Evolutionary conservation across 192 early-diverging fungal species (phyloP), one percentile per base, ranked within the genome.

Genomic region (Coemansia biformis): DNA sequence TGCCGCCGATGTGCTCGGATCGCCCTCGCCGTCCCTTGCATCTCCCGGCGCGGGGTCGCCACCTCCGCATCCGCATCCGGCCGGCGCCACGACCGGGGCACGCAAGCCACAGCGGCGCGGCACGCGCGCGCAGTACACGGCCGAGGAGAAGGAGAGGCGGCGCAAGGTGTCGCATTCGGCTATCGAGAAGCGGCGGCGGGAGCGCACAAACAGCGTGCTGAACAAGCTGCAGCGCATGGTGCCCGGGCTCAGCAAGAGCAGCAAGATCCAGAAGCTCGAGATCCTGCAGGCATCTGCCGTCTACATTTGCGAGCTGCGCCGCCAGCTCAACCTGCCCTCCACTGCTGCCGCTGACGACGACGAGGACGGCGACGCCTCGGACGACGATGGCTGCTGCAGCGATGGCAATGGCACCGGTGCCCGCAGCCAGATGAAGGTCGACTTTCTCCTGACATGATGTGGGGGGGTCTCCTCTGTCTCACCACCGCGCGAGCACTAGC

Each of bases 111-210:
- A 49, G 48, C 49, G 51, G 36, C 66, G 66, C 7, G 66, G 66
- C 5, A 31, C 58, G 30, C 54, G 54, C 23, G 54, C 66, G 5
- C 32, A 46, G 32, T 58, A 51, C 41, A 58, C 63, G 10, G 76
- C 76, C 6, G 76, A 77, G 19, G 69, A 77, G 36, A 76, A 83
- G 36, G 86, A 91, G 43, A 57, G 81, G 49, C 78, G 81, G 48
- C 82, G 91, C 46, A 91, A 91, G 54, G 83, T 87, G 9, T 88
- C 89, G 0, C 91, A 93, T 42, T 89, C 86, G 24, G 86, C 86
- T 1, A 92, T 93, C 24, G 91, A 93, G 57, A 78, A 88, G 24
- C 79, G 89, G 30, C 81, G 91, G 37, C 85, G 91, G 19, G 91
- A 93, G 58, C 80, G 86, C 16, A 93, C 89, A 54, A 93, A 93